These are phyloP conservation scores for Fraxinus platypoda DNA, from an alignment of 305 asterid genomes.

Conservation along the genomic window DNA sequence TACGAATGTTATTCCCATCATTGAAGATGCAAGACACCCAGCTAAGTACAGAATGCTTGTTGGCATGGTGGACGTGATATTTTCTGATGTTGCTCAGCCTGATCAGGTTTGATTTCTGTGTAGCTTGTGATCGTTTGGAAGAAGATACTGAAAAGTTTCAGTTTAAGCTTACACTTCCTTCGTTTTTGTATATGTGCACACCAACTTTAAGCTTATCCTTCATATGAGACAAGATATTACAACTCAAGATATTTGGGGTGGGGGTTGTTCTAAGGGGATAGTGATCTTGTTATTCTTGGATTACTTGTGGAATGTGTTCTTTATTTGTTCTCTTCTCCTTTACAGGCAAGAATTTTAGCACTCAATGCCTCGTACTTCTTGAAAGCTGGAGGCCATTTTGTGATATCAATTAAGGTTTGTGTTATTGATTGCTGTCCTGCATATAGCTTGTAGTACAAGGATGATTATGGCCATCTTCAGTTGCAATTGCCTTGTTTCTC, in stretches of 20 bases:
- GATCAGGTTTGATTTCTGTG: slow-evolving; percentile 61
- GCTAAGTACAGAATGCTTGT: slow-evolving; percentile 92
- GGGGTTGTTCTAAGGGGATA: neutral
- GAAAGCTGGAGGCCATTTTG: slow-evolving; percentile 65
- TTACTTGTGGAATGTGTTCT: neutral
- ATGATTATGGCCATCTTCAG: neutral
- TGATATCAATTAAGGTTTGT: slow-evolving; percentile 65
- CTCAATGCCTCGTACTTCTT: slow-evolving; percentile 64
- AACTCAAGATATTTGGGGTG: neutral
- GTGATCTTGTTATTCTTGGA: neutral
- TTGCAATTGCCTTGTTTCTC: neutral
- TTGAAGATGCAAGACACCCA: slow-evolving; percentile 96
- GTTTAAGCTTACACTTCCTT: neutral
- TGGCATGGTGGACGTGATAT: slow-evolving; percentile 93
- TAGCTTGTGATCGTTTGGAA: neutral
- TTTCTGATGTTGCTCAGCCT: slow-evolving; percentile 97
- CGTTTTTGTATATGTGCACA: neutral
- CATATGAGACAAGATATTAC: neutral
- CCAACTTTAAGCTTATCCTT: neutral
- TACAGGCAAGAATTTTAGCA: slow-evolving; percentile 65
- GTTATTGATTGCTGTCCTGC: neutral
- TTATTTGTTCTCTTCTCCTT: neutral
- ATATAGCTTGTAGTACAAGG: neutral
- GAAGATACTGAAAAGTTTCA: neutral
- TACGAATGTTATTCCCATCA: slow-evolving; percentile 83